phyloP scores from a whole-genome alignment of 1,139 yeast genomes.

The Yamadazyma sp. region DNA sequence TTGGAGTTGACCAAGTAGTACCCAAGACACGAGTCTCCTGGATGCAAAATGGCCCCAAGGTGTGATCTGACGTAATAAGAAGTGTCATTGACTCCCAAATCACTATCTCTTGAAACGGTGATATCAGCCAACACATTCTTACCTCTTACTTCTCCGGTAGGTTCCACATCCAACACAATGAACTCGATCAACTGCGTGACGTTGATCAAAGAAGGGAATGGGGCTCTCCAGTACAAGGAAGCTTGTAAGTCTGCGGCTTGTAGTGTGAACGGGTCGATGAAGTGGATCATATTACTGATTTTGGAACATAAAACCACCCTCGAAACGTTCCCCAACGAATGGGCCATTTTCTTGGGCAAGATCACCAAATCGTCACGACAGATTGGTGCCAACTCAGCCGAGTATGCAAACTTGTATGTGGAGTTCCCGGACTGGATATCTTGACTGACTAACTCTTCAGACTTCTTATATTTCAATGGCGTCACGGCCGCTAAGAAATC shows the following conservation, averaged over 20 bases:
- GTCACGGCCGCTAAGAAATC: slow-evolving; percentile 86
- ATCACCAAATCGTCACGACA: slow-evolving; percentile 96
- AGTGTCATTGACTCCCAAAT: slow-evolving; percentile 81
- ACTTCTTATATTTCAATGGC: slow-evolving; percentile 82
- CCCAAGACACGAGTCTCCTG: slow-evolving; percentile 95
- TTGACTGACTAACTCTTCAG: slow-evolving; percentile 87
- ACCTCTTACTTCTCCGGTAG: slow-evolving; percentile 82
- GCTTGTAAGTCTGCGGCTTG: slow-evolving; percentile 80
- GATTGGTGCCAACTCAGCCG: slow-evolving; percentile 94
- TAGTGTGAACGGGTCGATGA: slow-evolving; percentile 79
- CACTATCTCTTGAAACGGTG: slow-evolving; percentile 82
- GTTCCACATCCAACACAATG: slow-evolving; percentile 89
- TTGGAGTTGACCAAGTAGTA: slow-evolving; percentile 82
- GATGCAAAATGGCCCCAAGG: slow-evolving; percentile 89
- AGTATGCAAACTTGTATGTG: slow-evolving; percentile 84
- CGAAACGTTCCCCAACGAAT: slow-evolving; percentile 78
- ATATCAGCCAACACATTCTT: slow-evolving; percentile 86
- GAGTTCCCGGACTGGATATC: slow-evolving; percentile 92
- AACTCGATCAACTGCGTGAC: slow-evolving; percentile 82
- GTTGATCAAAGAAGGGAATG: slow-evolving; percentile 78
- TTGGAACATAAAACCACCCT: slow-evolving; percentile 85
- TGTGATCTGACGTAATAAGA: slow-evolving; percentile 84
- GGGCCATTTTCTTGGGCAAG: slow-evolving; percentile 82
- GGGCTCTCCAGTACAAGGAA: slow-evolving; percentile 80
- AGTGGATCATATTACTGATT: slow-evolving; percentile 77